phyloP scores from a whole-genome alignment of 108 stramenopile species.

The Fistulifera pelliculosa region DNA sequence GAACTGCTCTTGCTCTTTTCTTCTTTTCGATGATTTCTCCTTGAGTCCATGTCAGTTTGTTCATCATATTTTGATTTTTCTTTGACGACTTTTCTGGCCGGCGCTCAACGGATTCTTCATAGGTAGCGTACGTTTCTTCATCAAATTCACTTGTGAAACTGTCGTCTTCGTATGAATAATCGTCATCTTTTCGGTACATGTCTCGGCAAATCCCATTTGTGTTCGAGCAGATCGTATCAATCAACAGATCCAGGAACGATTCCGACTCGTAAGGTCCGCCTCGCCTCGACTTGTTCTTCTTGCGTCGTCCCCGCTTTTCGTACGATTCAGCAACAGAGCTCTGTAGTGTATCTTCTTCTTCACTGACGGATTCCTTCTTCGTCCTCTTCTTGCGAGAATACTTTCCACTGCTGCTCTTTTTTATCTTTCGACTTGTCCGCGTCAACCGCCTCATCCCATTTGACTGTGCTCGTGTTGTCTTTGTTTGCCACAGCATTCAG shows the following conservation, averaged over 20 bases:
- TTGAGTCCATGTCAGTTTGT: constrained; percentile 12
- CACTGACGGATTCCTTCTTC: neutral
- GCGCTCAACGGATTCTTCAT: constrained; percentile 33
- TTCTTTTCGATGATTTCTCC: constrained; percentile 18
- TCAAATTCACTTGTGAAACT: constrained; percentile 31
- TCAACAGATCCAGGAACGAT: constrained; percentile 75
- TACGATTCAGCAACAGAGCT: constrained; percentile 4
- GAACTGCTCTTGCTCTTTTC: constrained; percentile 9
- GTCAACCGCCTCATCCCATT: constrained; percentile 5
- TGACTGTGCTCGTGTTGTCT: constrained; percentile 3
- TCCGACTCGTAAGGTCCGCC: constrained; percentile 59
- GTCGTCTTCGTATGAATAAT: constrained; percentile 23
- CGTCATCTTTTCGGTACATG: constrained; percentile 49
- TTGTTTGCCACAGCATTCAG: constrained; percentile 19
- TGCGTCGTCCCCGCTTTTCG: neutral
- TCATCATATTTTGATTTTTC: constrained; percentile 8
- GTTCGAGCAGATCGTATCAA: constrained; percentile 77
- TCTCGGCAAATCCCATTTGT: constrained; percentile 53
- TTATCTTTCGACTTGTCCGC: constrained; percentile 13
- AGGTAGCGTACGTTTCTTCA: constrained; percentile 69
- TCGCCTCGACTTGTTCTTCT: constrained; percentile 32
- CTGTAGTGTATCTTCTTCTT: constrained; percentile 12
- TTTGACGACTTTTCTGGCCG: constrained; percentile 12
- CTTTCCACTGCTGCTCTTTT: neutral
- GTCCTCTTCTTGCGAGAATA: constrained; percentile 2